Evolutionary conservation across 345 rosid genomes (phyloP).

Genomic region (Pseudoturritis turrita): DNA sequence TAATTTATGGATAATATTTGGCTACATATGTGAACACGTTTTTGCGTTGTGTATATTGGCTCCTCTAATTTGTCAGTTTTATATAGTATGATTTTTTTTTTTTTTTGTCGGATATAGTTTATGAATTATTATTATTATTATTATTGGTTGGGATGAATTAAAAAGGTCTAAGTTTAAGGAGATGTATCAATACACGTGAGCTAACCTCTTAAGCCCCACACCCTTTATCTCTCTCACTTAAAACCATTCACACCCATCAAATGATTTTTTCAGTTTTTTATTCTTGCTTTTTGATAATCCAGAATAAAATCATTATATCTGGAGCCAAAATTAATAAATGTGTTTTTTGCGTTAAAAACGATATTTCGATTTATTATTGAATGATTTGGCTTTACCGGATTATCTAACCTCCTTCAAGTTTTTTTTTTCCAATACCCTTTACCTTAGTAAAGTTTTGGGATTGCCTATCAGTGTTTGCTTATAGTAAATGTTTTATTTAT

Average conservation of each 20-base stretch:
- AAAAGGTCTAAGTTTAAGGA: conserved; percentile 39
- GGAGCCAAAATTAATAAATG: conserved; percentile 9
- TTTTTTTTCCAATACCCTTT: background rate
- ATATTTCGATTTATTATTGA: background rate
- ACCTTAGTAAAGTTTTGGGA: background rate
- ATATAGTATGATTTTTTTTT: background rate
- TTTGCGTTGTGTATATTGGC: conserved; percentile 5
- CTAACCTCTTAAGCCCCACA: conserved; percentile 66
- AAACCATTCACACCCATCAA: conserved; percentile 39
- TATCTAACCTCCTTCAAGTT: background rate
- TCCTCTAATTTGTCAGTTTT: background rate
- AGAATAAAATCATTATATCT: background rate
- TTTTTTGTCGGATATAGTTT: too few relatives aligned
- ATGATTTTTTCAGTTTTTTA: conserved; percentile 19
- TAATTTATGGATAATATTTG: background rate
- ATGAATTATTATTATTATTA: background rate
- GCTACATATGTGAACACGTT: conserved; percentile 20
- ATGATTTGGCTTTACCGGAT: background rate
- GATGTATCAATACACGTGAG: conserved; percentile 76
- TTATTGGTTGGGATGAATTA: conserved; percentile 5
- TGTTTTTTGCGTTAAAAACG: background rate
- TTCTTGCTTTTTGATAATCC: background rate
- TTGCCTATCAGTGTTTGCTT: background rate
- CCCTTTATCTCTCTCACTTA: conserved; percentile 46
- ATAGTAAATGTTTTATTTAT: background rate